Conservation (phyloP, 495 filamentous ascomycete species). For the Darksidea phi region DNA sequence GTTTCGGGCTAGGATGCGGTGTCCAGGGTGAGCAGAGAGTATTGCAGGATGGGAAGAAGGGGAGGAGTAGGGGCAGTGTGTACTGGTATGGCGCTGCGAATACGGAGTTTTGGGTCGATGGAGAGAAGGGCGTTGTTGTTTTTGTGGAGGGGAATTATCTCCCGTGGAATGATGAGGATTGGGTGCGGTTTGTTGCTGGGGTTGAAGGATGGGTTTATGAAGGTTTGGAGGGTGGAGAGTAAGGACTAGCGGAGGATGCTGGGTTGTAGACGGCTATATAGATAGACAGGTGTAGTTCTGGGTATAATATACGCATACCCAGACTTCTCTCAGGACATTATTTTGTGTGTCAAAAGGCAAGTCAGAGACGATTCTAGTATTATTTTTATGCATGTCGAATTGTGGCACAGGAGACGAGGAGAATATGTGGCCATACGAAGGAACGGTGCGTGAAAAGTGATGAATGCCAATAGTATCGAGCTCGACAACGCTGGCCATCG, state of each 20-base stretch:
- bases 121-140: constrained; percentile 23
- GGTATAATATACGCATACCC: too few species aligned
- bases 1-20: constrained; percentile 21
- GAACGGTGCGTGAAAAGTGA: too few species aligned
- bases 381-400: constrained; percentile 1
- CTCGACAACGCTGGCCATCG: too few species aligned
- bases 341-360: too few species aligned
- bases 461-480: too few species aligned
- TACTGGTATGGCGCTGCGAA: constrained; percentile 32
- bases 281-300: too few species aligned
- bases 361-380: neutral
- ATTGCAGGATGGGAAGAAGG: constrained; percentile 9
- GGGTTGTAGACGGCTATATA: too few species aligned
- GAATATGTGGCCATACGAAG: too few species aligned
- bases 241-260: too few species aligned
- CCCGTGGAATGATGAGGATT: constrained; percentile 19
- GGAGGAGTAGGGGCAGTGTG: constrained; percentile 23
- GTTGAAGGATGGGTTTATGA: constrained; percentile 16
- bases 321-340: too few species aligned
- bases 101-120: constrained; percentile 24
- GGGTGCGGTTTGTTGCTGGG: constrained; percentile 13
- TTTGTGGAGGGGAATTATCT: constrained; percentile 20
- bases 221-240: constrained; percentile 10
- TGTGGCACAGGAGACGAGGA: too few species aligned
- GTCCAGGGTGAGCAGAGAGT: constrained; percentile 12